A percentile compares a stretch with the other conserved stretches of the same genome.
These are phyloP conservation scores for Tuctoria greenei DNA, from an alignment of 176 grass and related monocot genomes.

Conservation along the genomic window DNA sequence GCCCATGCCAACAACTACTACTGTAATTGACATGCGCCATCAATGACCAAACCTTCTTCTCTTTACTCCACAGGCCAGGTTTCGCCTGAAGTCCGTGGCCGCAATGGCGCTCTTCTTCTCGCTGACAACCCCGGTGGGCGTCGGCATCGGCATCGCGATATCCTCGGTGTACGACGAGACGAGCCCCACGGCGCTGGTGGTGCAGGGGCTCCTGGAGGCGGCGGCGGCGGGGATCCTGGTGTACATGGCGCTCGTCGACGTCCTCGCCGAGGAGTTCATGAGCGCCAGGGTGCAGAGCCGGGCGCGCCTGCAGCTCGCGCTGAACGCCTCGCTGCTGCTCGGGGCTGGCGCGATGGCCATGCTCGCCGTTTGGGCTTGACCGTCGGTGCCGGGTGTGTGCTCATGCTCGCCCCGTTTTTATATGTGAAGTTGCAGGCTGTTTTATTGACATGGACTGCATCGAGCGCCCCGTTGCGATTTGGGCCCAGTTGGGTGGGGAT, in stretches of 20 bases:
- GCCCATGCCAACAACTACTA: not conserved
- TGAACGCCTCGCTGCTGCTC: conserved; percentile 49
- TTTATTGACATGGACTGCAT: no score
- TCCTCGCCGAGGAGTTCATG: conserved; percentile 62
- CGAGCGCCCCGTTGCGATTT: no score
- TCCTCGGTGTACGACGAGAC: conserved; percentile 69
- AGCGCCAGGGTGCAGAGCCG: conserved; percentile 56
- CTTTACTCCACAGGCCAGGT: conserved; percentile 41
- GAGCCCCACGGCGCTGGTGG: conserved; percentile 51
- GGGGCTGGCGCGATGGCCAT: conserved; percentile 67
- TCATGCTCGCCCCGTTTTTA: not conserved
- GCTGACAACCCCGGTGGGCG: conserved; percentile 58
- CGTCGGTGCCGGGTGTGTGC: no score
- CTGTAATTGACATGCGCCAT: not conserved
- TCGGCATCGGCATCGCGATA: conserved; percentile 63
- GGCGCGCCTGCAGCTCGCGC: conserved; percentile 33
- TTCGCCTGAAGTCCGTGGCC: conserved; percentile 36
- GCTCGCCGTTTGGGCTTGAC: conserved; percentile 73
- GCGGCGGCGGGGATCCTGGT: conserved; percentile 62
- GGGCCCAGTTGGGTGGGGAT: no score
- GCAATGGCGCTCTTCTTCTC: conserved; percentile 65
- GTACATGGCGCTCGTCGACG: conserved; percentile 73
- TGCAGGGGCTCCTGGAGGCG: conserved; percentile 61
- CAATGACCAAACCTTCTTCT: not conserved
- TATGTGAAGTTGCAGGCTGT: no score